A percentile compares a stretch with the other conserved stretches of the same genome.
These are phyloP conservation scores for Takakia lepidozioides DNA, from an alignment of 225 moss, liverwort and hornwort species.

Conservation along the genomic window DNA sequence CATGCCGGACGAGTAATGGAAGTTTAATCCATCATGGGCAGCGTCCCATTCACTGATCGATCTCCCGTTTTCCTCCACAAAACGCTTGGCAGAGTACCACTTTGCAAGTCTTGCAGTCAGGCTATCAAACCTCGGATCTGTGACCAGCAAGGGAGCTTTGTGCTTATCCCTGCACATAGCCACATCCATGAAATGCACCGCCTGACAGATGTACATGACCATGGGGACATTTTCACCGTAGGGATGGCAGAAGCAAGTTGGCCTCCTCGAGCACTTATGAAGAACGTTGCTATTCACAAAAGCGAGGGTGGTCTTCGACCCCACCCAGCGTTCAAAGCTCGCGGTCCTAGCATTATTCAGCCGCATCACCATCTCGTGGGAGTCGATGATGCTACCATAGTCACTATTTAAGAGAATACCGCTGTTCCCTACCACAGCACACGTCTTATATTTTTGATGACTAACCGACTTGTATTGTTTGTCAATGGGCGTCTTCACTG, in stretches of 20 bases:
- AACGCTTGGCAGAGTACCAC: constrained; percentile 29
- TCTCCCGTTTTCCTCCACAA: background rate
- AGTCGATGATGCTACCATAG: constrained; percentile 36
- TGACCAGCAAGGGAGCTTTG: constrained; percentile 40
- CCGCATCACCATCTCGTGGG: constrained; percentile 60
- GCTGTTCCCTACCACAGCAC: constrained; percentile 73
- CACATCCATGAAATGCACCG: constrained; percentile 44
- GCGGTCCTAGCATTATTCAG: constrained; percentile 45
- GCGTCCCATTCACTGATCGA: no score
- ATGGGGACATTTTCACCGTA: constrained; percentile 51
- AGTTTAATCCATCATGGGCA: no score
- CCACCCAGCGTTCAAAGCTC: constrained; percentile 24
- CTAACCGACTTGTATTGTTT: constrained; percentile 12
- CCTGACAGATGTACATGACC: constrained; percentile 46
- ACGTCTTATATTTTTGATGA: constrained; percentile 32
- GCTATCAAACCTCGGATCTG: constrained; percentile 50
- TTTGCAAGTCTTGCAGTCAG: constrained; percentile 50
- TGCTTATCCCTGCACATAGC: constrained; percentile 36
- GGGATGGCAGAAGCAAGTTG: constrained; percentile 45
- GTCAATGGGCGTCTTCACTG: constrained; percentile 44
- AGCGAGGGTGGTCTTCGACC: constrained; percentile 45
- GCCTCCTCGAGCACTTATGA: constrained; percentile 17
- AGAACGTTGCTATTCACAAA: constrained; percentile 67
- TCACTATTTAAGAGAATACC: constrained; percentile 37
- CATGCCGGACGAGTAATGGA: no score